phyloP scores from a whole-genome alignment of 257 asterid species.

The Buddleja alternifolia region DNA sequence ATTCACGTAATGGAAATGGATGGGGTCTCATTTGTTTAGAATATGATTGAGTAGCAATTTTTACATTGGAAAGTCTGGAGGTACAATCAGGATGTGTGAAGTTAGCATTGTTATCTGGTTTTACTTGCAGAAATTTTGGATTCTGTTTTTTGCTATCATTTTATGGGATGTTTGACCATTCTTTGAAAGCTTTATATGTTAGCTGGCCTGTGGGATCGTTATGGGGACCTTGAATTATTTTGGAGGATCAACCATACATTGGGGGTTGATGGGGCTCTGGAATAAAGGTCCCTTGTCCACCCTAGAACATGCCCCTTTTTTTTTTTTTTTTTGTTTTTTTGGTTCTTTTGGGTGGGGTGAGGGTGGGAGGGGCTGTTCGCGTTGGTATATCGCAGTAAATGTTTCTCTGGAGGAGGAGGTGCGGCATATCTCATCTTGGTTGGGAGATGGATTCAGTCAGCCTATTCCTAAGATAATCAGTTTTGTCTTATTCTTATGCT shows the following conservation, averaged over 20 bases:
- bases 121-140: neutral
- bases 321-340: too few relatives aligned
- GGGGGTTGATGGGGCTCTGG: constrained; percentile 3
- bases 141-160: neutral
- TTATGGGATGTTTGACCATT: neutral
- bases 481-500: too few relatives aligned
- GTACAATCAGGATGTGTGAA: constrained; percentile 8
- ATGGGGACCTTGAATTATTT: neutral
- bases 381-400: neutral
- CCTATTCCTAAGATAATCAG: too few relatives aligned
- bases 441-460: too few relatives aligned
- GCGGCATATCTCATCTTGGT: too few relatives aligned
- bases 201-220: neutral
- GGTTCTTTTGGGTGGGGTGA: neutral
- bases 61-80: neutral
- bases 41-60: neutral
- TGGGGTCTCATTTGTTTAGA: neutral
- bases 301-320: neutral
- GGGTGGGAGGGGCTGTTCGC: neutral
- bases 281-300: neutral
- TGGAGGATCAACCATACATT: neutral
- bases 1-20: neutral
- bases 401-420: neutral
- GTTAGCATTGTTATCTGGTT: neutral
- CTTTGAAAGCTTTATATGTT: neutral